These are phyloP conservation scores for Kazachstania psychrophila DNA, from an alignment of 805 yeast species.

Conservation along the genomic window DNA sequence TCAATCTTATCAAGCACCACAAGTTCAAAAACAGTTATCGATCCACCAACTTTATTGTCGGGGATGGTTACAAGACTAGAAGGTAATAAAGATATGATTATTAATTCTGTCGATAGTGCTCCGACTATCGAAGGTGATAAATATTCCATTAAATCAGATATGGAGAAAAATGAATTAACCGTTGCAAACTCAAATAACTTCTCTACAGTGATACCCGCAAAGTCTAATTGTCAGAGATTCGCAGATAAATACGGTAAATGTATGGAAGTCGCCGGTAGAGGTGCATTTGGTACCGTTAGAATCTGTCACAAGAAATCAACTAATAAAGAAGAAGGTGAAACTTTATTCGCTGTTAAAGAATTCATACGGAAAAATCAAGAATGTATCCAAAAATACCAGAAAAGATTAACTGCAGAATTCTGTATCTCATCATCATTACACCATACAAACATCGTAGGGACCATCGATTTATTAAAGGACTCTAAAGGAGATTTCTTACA, in stretches of 20 bases:
- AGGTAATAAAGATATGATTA: conserved; percentile 7
- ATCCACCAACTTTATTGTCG: conserved; percentile 65
- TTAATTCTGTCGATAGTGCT: conserved; percentile 19
- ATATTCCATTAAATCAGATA: not conserved
- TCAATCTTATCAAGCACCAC: not conserved
- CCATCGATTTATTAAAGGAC: conserved; percentile 69
- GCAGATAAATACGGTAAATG: conserved; percentile 88
- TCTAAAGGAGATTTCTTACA: conserved; percentile 77
- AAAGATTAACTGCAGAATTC: conserved; percentile 72
- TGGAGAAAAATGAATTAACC: conserved; percentile 1
- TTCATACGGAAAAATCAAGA: conserved; percentile 57
- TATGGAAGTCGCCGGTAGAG: conserved; percentile 89
- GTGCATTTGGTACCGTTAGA: conserved; percentile 89
- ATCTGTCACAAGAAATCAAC: conserved; percentile 60
- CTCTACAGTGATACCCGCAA: conserved; percentile 2
- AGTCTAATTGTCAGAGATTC: conserved; percentile 39
- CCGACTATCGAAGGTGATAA: not conserved
- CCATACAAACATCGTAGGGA: conserved; percentile 67
- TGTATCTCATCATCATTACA: conserved; percentile 72
- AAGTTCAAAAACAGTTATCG: conserved; percentile 9
- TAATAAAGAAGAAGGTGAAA: conserved; percentile 29
- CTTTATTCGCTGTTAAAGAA: conserved; percentile 78
- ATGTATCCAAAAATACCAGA: conserved; percentile 55
- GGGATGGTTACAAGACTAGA: conserved; percentile 53
- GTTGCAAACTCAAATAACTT: not conserved